Evolutionary conservation across 1,284 basidiomycete genomes (phyloP), one percentile per base, ranked within the genome.

Genomic region (Xerocomus nothofagi): DNA sequence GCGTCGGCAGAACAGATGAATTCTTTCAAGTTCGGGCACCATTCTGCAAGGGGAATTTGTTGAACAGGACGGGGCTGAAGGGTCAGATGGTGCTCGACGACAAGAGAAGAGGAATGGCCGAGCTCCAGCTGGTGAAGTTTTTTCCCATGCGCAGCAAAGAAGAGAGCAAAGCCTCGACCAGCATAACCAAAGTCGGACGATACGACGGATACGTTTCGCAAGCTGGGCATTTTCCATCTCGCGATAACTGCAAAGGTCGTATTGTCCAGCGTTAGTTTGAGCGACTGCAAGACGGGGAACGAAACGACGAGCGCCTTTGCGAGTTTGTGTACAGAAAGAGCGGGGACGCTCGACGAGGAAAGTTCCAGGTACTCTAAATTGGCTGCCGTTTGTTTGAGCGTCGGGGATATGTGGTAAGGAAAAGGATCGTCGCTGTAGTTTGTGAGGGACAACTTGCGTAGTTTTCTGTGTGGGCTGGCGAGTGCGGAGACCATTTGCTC

Each of bases 1-100:
- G 85, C 84, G 52, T 87, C 83, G 3, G 85, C 85, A 40, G 76
- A 79, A 59, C 85, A 86, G 46, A 88, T 81, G 60, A 88, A 83
- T 60, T 86, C 77, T 31, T 71, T 71, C 33, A 88, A 70, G 55
- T 82, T 80, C 0, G 86, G 84, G 53, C 81, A 86, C 77, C 81
- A 83, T 17, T 73, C 70, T 15, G 79, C 80, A 12, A 88, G 73
- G 8, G 77, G 75, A 11, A 80, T 73, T 37, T 59, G 62, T 39
- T 63, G 61, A 32, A 56, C 58, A 36, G 63, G 67, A 48, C 68
- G 69, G 8, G 70, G 71, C 0, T 74, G 73, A 17, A 72, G 67
- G 12, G 77, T 76, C 21, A 84, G 69, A 60, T 82, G 82, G 58
- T 82, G 78, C 58, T 86, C 82, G 51, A 80, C 80, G 55, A 86